A percentile compares a stretch with the other conserved stretches of the same genome.
Conservation (phyloP, 2,329 filamentous ascomycete species). For the Saccharata proteae region DNA sequence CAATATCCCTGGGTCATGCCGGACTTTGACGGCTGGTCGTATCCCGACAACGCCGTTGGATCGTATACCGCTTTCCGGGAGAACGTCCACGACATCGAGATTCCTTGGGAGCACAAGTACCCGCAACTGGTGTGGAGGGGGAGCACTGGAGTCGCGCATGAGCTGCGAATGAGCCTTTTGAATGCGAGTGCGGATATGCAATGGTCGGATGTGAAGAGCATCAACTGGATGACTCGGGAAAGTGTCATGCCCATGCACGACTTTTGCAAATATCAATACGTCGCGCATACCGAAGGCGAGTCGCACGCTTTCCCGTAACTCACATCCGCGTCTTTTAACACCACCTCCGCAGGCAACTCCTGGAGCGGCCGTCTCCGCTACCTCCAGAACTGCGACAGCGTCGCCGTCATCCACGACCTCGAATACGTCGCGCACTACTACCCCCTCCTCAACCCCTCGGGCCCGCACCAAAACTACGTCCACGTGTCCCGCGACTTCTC, state of each 20-base stretch:
- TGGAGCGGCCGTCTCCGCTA: conserved; percentile 23
- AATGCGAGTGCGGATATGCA: conserved; percentile 13
- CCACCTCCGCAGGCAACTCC: conserved; percentile 12
- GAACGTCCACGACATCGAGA: conserved; percentile 8
- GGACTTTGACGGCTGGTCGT: conserved; percentile 13
- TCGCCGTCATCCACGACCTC: conserved; percentile 37
- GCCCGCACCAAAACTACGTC: conserved; percentile 38
- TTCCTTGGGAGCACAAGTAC: conserved; percentile 15
- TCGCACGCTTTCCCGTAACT: not conserved
- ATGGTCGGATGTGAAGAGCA: conserved; percentile 18
- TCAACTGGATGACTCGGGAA: conserved; percentile 14
- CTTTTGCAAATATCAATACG: conserved; percentile 13
- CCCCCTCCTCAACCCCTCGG: conserved; percentile 31
- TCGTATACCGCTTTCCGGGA: conserved; percentile 10
- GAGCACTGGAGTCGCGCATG: conserved; percentile 17
- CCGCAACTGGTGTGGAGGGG: conserved; percentile 22
- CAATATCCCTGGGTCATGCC: conserved; percentile 13
- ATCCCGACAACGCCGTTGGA: conserved; percentile 10
- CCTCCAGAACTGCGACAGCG: conserved; percentile 26
- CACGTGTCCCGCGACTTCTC: conserved; percentile 34
- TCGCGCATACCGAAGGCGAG: conserved; percentile 14
- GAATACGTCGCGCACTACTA: conserved; percentile 39
- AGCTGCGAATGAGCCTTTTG: conserved; percentile 15
- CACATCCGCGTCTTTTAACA: not conserved
- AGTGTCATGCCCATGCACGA: conserved; percentile 14